These are phyloP conservation scores for Gracilariopsis chorda DNA, from an alignment of 23 red algal genomes.

Conservation along the genomic window DNA sequence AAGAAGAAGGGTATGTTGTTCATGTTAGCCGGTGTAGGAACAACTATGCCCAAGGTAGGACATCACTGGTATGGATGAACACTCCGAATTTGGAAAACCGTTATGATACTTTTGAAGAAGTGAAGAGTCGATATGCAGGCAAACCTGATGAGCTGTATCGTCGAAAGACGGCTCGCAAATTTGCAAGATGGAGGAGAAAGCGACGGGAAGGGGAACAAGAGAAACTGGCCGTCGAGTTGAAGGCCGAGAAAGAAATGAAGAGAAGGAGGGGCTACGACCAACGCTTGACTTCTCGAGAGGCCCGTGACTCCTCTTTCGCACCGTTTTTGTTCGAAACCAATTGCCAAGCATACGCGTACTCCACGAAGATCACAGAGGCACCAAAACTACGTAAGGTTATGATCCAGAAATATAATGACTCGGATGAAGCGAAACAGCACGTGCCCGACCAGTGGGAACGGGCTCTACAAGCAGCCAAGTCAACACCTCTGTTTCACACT, in stretches of 20 bases:
- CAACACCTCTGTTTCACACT: conserved; percentile 57
- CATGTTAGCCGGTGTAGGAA: not conserved
- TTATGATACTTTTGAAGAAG: conserved; percentile 49
- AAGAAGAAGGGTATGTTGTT: not conserved
- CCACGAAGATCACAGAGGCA: conserved; percentile 50
- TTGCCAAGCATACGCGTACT: conserved; percentile 36
- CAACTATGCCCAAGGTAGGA: not conserved
- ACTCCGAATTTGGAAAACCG: not conserved
- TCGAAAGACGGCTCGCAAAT: conserved; percentile 30
- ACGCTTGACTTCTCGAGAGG: not conserved
- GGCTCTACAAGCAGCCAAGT: conserved; percentile 35
- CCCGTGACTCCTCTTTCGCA: conserved; percentile 37
- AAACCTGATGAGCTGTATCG: conserved; percentile 68
- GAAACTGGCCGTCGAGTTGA: not conserved
- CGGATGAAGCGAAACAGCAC: not conserved
- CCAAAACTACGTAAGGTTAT: conserved; percentile 54
- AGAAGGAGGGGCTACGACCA: conserved; percentile 46
- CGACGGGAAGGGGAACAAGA: not conserved
- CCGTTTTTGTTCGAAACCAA: conserved; percentile 51
- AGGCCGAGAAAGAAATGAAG: conserved; percentile 60
- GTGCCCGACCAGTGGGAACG: conserved; percentile 1
- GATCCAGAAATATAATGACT: conserved; percentile 41
- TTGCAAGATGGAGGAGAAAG: conserved; percentile 23
- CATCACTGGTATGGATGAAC: not conserved
- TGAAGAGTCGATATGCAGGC: conserved; percentile 19